These are phyloP conservation scores for Nakazawaea wickerhamii DNA, from an alignment of 805 yeast genomes.

Conservation along the genomic window DNA sequence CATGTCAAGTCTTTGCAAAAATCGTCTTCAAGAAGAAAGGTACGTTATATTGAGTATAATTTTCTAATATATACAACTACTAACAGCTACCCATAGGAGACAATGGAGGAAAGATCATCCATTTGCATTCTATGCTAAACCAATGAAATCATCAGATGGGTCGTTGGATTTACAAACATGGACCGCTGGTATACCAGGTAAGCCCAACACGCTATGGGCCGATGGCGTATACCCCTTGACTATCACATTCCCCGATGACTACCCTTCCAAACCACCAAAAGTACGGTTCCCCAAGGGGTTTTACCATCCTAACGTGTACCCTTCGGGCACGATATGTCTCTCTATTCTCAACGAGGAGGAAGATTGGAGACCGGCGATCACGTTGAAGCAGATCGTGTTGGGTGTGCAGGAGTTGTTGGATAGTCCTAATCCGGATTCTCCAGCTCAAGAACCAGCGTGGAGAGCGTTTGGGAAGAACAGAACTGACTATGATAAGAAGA, in stretches of 20 bases:
- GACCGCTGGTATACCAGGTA: conserved; percentile 97
- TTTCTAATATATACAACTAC: conserved; percentile 6
- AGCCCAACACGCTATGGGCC: conserved; percentile 78
- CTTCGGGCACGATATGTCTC: conserved; percentile 94
- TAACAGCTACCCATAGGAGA: conserved; percentile 68
- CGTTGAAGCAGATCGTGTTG: conserved; percentile 78
- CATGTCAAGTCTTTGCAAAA: conserved; percentile 62
- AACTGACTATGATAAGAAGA: conserved; percentile 66
- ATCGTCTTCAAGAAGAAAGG: conserved; percentile 86
- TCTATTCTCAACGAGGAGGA: conserved; percentile 90
- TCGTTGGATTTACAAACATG: conserved; percentile 78
- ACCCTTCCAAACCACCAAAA: conserved; percentile 96
- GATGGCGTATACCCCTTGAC: conserved; percentile 86
- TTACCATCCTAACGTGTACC: conserved; percentile 96
- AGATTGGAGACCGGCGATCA: conserved; percentile 98
- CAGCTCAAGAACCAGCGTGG: conserved; percentile 98
- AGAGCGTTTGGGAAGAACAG: conserved; percentile 71
- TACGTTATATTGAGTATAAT: conserved; percentile 22
- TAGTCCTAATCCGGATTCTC: conserved; percentile 90
- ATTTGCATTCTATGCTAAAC: conserved; percentile 94
- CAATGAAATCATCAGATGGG: conserved; percentile 75
- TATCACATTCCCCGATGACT: conserved; percentile 80
- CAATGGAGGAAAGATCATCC: conserved; percentile 99
- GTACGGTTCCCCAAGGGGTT: conserved; percentile 85
- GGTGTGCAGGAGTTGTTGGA: conserved; percentile 91